Percentiles rank a stretch among this genome's conserved stretches.
Evolutionary conservation across 2,329 filamentous ascomycete species (phyloP).

Genomic region (Paramyrothecium sp.): DNA sequence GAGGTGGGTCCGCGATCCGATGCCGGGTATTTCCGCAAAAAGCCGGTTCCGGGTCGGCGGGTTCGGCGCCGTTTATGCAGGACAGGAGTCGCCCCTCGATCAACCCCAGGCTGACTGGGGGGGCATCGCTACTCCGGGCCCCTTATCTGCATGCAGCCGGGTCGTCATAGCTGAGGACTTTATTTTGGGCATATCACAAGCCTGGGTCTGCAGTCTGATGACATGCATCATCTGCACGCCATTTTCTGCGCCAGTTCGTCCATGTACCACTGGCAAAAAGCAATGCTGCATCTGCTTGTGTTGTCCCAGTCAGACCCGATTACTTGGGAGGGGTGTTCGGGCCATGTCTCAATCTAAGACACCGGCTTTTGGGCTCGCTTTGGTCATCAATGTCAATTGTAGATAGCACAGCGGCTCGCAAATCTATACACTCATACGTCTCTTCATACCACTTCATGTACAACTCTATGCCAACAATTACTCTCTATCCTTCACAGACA

Average conservation of each 20-base stretch:
- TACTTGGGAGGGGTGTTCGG: too few species aligned
- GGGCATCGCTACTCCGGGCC: background rate
- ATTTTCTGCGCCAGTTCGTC: too few species aligned
- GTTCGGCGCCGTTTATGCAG: background rate
- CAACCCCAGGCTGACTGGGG: background rate
- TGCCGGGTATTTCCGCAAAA: background rate
- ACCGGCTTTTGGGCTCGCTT: too few species aligned
- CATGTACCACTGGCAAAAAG: too few species aligned
- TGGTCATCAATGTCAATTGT: too few species aligned
- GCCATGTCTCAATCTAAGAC: too few species aligned
- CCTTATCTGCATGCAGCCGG: background rate
- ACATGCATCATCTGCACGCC: too few species aligned
- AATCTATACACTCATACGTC: background rate
- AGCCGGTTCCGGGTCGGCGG: background rate
- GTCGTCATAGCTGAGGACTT: too few species aligned
- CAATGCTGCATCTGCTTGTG: too few species aligned
- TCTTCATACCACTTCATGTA: background rate
- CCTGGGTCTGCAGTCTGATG: too few species aligned
- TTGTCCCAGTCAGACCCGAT: too few species aligned
- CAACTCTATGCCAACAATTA: conserved; percentile 1
- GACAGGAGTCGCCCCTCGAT: background rate
- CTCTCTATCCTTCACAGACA: conserved; percentile 50
- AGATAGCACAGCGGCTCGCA: background rate
- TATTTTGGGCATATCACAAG: too few species aligned
- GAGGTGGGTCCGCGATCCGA: background rate